Evolutionary conservation across 2,329 filamentous ascomycete species (phyloP).

Genomic region (Clonostachys solani): DNA sequence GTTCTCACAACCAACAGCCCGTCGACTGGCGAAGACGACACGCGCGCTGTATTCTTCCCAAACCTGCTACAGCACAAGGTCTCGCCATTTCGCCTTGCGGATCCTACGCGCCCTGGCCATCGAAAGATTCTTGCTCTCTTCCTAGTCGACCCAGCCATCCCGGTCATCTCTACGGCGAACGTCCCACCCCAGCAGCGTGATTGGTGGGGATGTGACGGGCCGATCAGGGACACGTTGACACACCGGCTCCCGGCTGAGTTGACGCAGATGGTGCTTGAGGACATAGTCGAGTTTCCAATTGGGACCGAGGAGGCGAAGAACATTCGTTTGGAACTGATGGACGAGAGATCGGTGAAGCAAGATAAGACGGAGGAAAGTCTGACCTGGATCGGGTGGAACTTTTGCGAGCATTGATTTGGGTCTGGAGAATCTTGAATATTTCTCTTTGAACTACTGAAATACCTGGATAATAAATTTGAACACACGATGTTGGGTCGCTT

Average conservation of each 20-base stretch:
- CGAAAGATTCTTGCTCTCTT: constrained; percentile 57
- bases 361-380: constrained; percentile 1
- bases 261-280: constrained; percentile 9
- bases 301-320: constrained; percentile 11
- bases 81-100: constrained; percentile 43
- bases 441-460: too few species aligned
- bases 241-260: constrained; percentile 12
- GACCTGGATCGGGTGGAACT: constrained; percentile 6
- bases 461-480: too few species aligned
- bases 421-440: too few species aligned
- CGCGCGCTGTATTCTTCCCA: constrained; percentile 50
- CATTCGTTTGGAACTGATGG: constrained; percentile 16
- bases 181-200: constrained; percentile 35
- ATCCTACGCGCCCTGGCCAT: constrained; percentile 49
- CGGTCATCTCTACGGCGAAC: constrained; percentile 36
- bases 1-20: constrained; percentile 36
- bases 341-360: constrained; percentile 12
- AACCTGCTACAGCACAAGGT: constrained; percentile 50
- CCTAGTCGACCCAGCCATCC: constrained; percentile 51
- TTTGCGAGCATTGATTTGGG: constrained; percentile 15
- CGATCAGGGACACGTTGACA: background rate
- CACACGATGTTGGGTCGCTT: too few species aligned
- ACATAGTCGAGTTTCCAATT: constrained; percentile 13
- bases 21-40: too few species aligned
- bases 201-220: constrained; percentile 22